Evolutionary conservation across 2,329 filamentous ascomycete species (phyloP).

Genomic region (Verticillium dahliae): DNA sequence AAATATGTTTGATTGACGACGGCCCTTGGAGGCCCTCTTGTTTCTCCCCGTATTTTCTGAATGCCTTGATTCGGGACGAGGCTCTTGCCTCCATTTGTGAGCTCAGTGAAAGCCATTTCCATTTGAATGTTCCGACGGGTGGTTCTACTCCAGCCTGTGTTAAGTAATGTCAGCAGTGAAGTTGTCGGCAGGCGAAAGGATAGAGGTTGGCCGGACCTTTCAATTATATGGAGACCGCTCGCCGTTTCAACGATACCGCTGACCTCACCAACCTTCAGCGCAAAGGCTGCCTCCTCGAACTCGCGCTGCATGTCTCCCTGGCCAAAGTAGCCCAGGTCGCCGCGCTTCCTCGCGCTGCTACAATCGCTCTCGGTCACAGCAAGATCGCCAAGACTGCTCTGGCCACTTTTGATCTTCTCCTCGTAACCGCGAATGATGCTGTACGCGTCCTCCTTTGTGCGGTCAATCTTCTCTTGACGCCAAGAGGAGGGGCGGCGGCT

Average conservation of each 20-base stretch:
- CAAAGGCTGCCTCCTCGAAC: slow-evolving; percentile 94
- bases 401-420: slow-evolving; percentile 64
- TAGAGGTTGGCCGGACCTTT: slow-evolving; percentile 58
- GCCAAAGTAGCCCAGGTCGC: slow-evolving; percentile 92
- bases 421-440: slow-evolving; percentile 71
- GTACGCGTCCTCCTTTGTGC: slow-evolving; percentile 80
- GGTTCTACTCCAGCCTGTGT: slow-evolving; percentile 38
- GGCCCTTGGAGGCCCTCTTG: background rate
- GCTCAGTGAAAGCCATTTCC: background rate
- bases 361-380: slow-evolving; percentile 89
- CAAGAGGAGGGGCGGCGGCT: slow-evolving; percentile 88
- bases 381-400: slow-evolving; percentile 69
- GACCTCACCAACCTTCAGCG: slow-evolving; percentile 78
- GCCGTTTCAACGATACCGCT: slow-evolving; percentile 86
- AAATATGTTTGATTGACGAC: background rate
- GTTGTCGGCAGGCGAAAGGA: no score
- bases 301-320: slow-evolving; percentile 97
- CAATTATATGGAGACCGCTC: slow-evolving; percentile 91
- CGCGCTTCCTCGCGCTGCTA: slow-evolving; percentile 87
- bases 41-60: background rate
- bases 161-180: slow-evolving; percentile 50
- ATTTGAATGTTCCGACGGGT: background rate
- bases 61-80: background rate
- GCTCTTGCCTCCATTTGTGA: background rate
- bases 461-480: slow-evolving; percentile 77